A percentile compares a stretch with the other conserved stretches of the same genome.
These are phyloP conservation scores for Silybum marianum DNA, from an alignment of 129 eudicot species.

Conservation along the genomic window DNA sequence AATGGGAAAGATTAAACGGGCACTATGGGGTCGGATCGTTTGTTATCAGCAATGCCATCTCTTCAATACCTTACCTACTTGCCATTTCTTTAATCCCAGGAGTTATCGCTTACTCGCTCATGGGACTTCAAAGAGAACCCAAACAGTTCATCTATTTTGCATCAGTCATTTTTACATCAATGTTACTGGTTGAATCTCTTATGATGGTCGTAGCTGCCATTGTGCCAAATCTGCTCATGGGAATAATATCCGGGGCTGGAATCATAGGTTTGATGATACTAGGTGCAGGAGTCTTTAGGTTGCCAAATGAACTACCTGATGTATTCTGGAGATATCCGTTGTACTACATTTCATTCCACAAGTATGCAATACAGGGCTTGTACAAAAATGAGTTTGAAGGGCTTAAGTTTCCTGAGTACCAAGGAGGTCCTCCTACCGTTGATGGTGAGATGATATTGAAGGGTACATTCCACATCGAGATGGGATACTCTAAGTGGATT, in stretches of 20 bases:
- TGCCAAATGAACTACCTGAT: slow-evolving; percentile 44
- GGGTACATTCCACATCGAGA: slow-evolving; percentile 25
- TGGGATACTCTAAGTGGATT: slow-evolving; percentile 37
- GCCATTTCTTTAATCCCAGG: slow-evolving; percentile 17
- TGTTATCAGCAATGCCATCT: slow-evolving; percentile 15
- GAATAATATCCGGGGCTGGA: slow-evolving; percentile 46
- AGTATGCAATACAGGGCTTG: slow-evolving; percentile 36
- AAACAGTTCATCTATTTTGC: neutral
- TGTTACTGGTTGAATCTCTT: slow-evolving; percentile 18
- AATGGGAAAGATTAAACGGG: slow-evolving; percentile 17
- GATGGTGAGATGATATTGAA: slow-evolving; percentile 33
- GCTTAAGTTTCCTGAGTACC: slow-evolving; percentile 26
- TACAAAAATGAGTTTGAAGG: slow-evolving; percentile 51
- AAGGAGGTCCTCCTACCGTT: slow-evolving; percentile 29
- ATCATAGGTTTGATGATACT: slow-evolving; percentile 47
- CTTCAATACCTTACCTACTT: slow-evolving; percentile 18
- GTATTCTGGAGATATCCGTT: slow-evolving; percentile 47
- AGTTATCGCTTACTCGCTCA: neutral
- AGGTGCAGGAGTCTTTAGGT: slow-evolving; percentile 43
- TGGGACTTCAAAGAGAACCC: slow-evolving; percentile 17
- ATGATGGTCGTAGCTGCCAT: slow-evolving; percentile 19
- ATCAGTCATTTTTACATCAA: neutral
- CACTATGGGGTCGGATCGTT: slow-evolving; percentile 21
- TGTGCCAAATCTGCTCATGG: slow-evolving; percentile 26
- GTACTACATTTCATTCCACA: slow-evolving; percentile 49